Evolutionary conservation across 2,329 filamentous ascomycete species (phyloP).

Genomic region (Rhynchosporium agropyri): DNA sequence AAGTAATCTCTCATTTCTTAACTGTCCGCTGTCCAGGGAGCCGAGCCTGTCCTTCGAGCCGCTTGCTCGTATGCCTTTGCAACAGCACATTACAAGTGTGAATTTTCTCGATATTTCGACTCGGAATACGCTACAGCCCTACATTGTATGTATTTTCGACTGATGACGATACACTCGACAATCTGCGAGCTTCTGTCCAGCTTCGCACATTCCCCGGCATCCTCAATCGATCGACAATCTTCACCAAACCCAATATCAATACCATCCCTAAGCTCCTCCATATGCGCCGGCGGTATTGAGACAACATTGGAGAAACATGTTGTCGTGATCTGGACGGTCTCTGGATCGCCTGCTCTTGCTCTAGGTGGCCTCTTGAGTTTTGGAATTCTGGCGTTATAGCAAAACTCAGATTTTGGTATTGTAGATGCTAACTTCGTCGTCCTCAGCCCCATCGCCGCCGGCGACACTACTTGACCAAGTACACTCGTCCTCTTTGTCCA

Average conservation of each 20-base stretch:
- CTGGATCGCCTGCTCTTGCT: conserved; percentile 35
- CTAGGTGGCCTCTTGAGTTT: conserved; percentile 27
- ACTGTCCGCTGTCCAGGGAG: conserved; percentile 20
- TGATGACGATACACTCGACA: conserved; percentile 18
- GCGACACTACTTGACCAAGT: conserved; percentile 64
- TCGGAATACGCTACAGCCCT: conserved; percentile 22
- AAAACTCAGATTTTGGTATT: conserved; percentile 29
- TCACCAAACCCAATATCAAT: conserved; percentile 37
- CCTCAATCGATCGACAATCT: conserved; percentile 35
- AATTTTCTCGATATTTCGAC: conserved; percentile 28
- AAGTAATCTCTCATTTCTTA: conserved; percentile 38
- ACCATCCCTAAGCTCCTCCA: conserved; percentile 30
- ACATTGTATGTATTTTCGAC: conserved; percentile 15
- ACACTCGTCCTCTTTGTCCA: conserved; percentile 64
- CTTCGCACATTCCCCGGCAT: conserved; percentile 23
- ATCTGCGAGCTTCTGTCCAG: conserved; percentile 20
- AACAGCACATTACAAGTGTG: conserved; percentile 28
- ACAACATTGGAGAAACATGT: conserved; percentile 21
- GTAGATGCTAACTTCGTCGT: conserved; percentile 51
- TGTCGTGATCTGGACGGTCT: conserved; percentile 25
- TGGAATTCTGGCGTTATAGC: conserved; percentile 29
- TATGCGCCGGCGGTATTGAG: conserved; percentile 39
- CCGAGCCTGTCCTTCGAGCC: conserved; percentile 29
- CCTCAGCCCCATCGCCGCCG: conserved; percentile 59
- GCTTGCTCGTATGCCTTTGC: conserved; percentile 35